Percentiles rank a stretch among this genome's conserved stretches.
These are phyloP conservation scores for Westerdykella ornata DNA, from an alignment of 2,329 filamentous ascomycete genomes.

Conservation along the genomic window DNA sequence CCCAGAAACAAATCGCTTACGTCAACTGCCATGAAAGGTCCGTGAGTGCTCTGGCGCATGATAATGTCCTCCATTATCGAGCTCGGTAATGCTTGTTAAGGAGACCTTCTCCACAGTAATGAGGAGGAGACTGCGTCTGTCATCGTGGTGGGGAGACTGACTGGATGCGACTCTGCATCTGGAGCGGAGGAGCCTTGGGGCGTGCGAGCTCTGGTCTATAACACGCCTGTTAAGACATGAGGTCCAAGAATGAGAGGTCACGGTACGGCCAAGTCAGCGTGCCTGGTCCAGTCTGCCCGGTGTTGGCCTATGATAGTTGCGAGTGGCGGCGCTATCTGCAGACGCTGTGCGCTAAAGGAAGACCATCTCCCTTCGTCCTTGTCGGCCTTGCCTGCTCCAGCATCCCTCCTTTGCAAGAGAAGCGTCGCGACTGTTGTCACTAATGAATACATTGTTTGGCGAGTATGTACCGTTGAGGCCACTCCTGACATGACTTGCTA, in stretches of 20 bases:
- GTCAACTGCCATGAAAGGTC: slow-evolving; percentile 8
- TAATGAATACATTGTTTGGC: too few species aligned
- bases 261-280: slow-evolving; percentile 15
- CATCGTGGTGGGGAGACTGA: slow-evolving; percentile 15
- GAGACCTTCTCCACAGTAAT: slow-evolving; percentile 19
- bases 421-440: too few species aligned
- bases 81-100: slow-evolving; percentile 27
- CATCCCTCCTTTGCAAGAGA: neutral
- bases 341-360: slow-evolving; percentile 16
- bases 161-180: slow-evolving; percentile 16
- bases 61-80: slow-evolving; percentile 19
- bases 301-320: slow-evolving; percentile 11
- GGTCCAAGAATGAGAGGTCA: slow-evolving; percentile 17
- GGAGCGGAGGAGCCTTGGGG: slow-evolving; percentile 12
- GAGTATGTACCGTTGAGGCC: too few species aligned
- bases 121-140: slow-evolving; percentile 8
- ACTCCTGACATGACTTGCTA: neutral
- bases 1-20: slow-evolving; percentile 24
- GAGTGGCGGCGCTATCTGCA: slow-evolving; percentile 21
- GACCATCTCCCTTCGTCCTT: slow-evolving; percentile 9
- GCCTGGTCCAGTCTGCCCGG: slow-evolving; percentile 12
- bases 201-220: slow-evolving; percentile 21
- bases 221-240: slow-evolving; percentile 20
- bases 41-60: slow-evolving; percentile 18
- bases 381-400: slow-evolving; percentile 18